A percentile compares a stretch with the other conserved stretches of the same genome.
Evolutionary conservation across 148 eudicot species (phyloP).

Genomic region (Chenopodium berlandieri): DNA sequence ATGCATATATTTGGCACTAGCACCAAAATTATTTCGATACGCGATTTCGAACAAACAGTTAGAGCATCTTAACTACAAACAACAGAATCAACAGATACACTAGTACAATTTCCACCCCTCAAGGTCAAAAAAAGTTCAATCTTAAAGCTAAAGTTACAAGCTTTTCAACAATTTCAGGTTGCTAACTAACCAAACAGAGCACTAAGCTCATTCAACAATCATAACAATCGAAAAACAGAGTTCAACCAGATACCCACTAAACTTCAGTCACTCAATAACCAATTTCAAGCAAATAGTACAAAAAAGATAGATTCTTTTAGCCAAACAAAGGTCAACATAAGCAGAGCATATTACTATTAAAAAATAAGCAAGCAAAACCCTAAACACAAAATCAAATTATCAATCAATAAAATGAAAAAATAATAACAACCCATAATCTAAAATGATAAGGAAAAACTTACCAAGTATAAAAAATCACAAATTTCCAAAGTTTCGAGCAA

Average conservation of each 20-base stretch:
- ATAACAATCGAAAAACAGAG: conserved; percentile 13
- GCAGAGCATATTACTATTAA: conserved; percentile 11
- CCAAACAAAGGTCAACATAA: conserved; percentile 22
- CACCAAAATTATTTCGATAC: neutral
- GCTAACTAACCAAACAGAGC: conserved; percentile 27
- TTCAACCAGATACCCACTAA: conserved; percentile 1
- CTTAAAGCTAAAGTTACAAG: neutral
- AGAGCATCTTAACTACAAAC: neutral
- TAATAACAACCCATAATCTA: conserved; percentile 17
- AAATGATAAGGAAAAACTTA: conserved; percentile 11
- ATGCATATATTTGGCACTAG: neutral
- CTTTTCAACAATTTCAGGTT: conserved; percentile 8
- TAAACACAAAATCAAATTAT: conserved; percentile 13
- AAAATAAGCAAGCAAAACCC: conserved; percentile 13
- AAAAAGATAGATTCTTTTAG: neutral
- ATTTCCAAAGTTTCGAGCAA: conserved; percentile 13
- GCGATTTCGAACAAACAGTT: neutral
- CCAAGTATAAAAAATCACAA: conserved; percentile 12
- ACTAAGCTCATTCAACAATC: conserved; percentile 18
- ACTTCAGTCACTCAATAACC: conserved; percentile 14
- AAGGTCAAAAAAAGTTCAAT: conserved; percentile 1
- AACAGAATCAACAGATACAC: neutral
- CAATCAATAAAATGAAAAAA: neutral
- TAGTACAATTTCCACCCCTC: neutral
- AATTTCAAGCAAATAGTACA: conserved; percentile 16